Base-by-base conservation (phyloP, 768 basidiomycete genomes). In the Serendipita vermifera region DNA sequence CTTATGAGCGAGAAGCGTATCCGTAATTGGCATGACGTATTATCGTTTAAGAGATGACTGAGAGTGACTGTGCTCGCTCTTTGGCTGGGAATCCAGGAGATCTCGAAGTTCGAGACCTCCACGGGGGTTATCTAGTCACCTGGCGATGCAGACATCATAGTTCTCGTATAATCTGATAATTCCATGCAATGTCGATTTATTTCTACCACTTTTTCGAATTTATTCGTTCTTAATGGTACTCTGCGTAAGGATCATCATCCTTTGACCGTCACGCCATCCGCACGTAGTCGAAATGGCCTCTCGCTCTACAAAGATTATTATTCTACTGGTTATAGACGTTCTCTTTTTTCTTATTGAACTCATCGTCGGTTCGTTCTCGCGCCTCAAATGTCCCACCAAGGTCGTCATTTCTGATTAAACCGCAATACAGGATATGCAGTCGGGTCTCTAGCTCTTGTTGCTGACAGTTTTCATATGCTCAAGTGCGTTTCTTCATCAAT, bases 381-480 rank as follows among this genome's bases (percentile, higher is more conserved):
- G 13, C 27, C 15, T 20, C 31, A 24, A 17, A 22, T 20, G 24
- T 15, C n/a, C n/a, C n/a, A n/a, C n/a, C 2, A 24, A 27, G 32
- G n/a, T 61, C 55, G 60, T 58, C 51, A 61, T 22, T 59, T 11
- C 27, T 20, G 22, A 22, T 5, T 26, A 63, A 58, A 3, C 58
- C 59, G 20, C 55, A 59, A 59, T 59, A 22, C 63, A 85, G 91
- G 93, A 38, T 94, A 94, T 82, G 81, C 85, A n/a, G 90, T 96
- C 56, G 91, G 91, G 29, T 94, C 91, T 0, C 79, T 97, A 1
- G 93, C 93, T 1, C 83, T 98, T 55, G 83, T 99, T 43, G 94
- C 94, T 5, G 94, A 97, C 71, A 87, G 86, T 61, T 98, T 98
- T 69, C 94, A 98, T 72, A 98, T 96, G 93, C 82, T 97, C 72